Evolutionary conservation across 1,139 yeast genomes (phyloP).

Genomic region (Candida freyschussii): DNA sequence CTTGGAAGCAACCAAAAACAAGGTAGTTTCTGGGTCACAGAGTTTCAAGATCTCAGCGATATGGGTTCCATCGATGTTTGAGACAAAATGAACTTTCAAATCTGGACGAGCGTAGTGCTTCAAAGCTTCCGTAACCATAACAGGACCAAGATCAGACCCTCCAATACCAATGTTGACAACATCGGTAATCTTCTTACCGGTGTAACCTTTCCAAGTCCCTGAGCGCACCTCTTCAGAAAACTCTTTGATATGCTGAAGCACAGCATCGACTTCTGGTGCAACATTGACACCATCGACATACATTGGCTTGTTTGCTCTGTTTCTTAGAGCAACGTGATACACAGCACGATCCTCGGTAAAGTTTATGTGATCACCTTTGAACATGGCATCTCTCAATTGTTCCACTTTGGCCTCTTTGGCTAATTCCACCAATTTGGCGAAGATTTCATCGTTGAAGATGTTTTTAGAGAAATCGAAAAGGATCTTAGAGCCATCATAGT

Average conservation of each 20-base stretch:
- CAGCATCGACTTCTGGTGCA: conserved; percentile 83
- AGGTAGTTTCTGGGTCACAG: conserved; percentile 84
- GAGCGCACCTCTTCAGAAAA: conserved; percentile 85
- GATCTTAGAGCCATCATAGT: conserved; percentile 82
- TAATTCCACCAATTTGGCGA: conserved; percentile 60
- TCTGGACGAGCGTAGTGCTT: conserved; percentile 80
- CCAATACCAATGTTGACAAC: conserved; percentile 98
- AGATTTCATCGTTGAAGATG: conserved; percentile 79
- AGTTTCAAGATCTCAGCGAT: conserved; percentile 81
- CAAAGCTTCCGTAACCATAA: conserved; percentile 97
- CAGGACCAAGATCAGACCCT: conserved; percentile 98
- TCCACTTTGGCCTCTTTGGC: conserved; percentile 92
- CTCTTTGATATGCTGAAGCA: conserved; percentile 92
- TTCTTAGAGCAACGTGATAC: conserved; percentile 92
- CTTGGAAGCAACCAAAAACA: conserved; percentile 93
- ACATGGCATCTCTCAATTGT: conserved; percentile 82
- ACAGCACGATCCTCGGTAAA: conserved; percentile 96
- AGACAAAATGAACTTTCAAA: conserved; percentile 83
- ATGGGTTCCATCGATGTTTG: conserved; percentile 98
- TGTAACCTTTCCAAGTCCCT: conserved; percentile 94
- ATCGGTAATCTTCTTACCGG: conserved; percentile 90
- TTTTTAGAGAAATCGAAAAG: conserved; percentile 94
- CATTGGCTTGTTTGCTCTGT: conserved; percentile 80
- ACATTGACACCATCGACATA: conserved; percentile 85
- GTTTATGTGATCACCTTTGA: conserved; percentile 90